phyloP scores from a whole-genome alignment of 805 yeast species.

The Kazachstania martiniae region DNA sequence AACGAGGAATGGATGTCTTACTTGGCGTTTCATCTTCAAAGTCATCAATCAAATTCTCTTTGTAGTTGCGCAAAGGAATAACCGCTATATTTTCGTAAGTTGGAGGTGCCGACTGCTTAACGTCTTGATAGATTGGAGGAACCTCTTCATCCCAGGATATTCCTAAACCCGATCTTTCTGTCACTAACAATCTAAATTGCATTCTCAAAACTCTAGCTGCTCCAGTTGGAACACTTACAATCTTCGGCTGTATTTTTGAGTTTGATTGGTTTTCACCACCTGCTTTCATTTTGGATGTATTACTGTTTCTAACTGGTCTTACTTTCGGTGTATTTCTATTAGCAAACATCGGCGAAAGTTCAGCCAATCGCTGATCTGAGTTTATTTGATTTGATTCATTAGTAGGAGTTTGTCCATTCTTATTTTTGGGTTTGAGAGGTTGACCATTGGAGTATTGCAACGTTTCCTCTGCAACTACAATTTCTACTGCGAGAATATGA shows the following conservation, averaged over 20 bases:
- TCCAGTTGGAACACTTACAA: conserved; percentile 76
- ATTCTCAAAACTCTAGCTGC: conserved; percentile 89
- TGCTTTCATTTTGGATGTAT: conserved; percentile 5
- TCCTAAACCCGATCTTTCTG: conserved; percentile 91
- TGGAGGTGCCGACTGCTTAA: conserved; percentile 79
- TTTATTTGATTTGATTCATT: conserved; percentile 3
- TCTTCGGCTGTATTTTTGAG: conserved; percentile 6
- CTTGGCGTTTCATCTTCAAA: conserved; percentile 1
- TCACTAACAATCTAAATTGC: conserved; percentile 78
- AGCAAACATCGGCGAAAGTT: conserved; percentile 34
- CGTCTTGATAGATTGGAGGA: conserved; percentile 90
- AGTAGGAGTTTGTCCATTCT: background rate
- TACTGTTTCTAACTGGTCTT: conserved; percentile 8
- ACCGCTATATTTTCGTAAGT: conserved; percentile 39
- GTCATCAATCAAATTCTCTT: background rate
- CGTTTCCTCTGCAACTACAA: conserved; percentile 88
- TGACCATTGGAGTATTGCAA: conserved; percentile 33
- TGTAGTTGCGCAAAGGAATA: background rate
- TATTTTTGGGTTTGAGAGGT: conserved; percentile 10
- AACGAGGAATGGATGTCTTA: too few relatives aligned
- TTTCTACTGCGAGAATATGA: conserved; percentile 73
- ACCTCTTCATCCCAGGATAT: conserved; percentile 99
- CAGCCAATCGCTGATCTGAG: conserved; percentile 33
- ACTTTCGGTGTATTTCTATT: conserved; percentile 21
- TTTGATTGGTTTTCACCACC: conserved; percentile 1